These are phyloP conservation scores for Tetrahymena malaccensis DNA, from an alignment of 73 alveolate genomes.

Conservation along the genomic window DNA sequence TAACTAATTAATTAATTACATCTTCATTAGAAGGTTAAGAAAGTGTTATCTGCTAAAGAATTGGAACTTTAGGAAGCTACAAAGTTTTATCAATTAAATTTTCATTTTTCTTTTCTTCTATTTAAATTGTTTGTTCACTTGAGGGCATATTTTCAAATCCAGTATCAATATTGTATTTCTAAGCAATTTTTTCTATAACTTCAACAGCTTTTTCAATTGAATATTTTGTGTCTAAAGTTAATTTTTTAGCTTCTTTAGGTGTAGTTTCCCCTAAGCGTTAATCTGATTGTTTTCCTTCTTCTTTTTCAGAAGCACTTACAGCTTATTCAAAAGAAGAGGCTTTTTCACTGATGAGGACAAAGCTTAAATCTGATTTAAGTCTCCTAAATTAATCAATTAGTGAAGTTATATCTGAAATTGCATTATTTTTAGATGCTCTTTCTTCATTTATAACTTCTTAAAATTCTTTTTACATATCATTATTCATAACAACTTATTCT, in stretches of 20 bases:
- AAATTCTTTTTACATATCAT: not conserved
- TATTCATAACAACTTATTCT: not conserved
- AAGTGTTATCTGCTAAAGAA: not conserved
- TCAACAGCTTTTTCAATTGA: not conserved
- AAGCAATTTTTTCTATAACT: not conserved
- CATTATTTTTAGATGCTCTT: not conserved
- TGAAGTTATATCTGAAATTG: not conserved
- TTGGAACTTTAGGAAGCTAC: not conserved
- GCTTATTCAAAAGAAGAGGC: not conserved
- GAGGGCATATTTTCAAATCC: not conserved
- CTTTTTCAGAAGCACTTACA: not conserved
- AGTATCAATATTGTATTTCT: not conserved
- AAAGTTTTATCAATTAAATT: not conserved
- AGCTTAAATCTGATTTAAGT: not conserved
- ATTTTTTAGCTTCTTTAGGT: not conserved
- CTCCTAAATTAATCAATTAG: not conserved
- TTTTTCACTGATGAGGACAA: not conserved
- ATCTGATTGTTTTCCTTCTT: not conserved
- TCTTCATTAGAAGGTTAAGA: not conserved
- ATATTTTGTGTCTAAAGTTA: not conserved
- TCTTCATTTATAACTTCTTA: not conserved
- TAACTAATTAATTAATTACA: not conserved
- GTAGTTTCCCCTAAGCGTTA: not conserved
- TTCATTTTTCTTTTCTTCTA: not conserved
- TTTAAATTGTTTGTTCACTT: not conserved